These are phyloP conservation scores for Acanthamoeba triangularis DNA, from an alignment of 208 protist genomes.

Conservation along the genomic window DNA sequence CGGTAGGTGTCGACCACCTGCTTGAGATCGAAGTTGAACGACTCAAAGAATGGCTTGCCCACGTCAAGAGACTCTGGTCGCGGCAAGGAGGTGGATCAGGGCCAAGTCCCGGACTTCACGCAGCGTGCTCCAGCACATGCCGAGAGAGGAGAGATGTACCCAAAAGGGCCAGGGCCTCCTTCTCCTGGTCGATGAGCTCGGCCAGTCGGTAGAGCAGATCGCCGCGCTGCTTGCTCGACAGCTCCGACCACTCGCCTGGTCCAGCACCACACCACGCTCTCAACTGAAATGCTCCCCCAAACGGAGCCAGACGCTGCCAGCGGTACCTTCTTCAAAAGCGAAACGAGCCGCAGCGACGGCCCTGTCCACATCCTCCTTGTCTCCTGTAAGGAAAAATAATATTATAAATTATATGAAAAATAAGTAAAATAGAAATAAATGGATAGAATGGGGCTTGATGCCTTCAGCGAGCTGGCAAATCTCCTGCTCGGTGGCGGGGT, in stretches of 20 bases:
- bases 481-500: slow-evolving; percentile 14
- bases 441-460: neutral
- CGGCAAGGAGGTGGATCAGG: neutral
- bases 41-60: slow-evolving; percentile 16
- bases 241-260: slow-evolving; percentile 19
- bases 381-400: neutral
- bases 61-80: slow-evolving; percentile 1
- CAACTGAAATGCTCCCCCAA: neutral
- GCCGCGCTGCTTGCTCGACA: slow-evolving; percentile 56
- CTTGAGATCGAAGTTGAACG: slow-evolving; percentile 61
- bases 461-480: slow-evolving; percentile 24
- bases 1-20: slow-evolving; percentile 48
- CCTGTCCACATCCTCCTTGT: slow-evolving; percentile 54
- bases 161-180: slow-evolving; percentile 16
- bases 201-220: slow-evolving; percentile 50
- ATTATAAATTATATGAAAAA: neutral
- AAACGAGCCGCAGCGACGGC: slow-evolving; percentile 29
- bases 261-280: neutral
- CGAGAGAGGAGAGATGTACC: neutral
- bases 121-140: neutral
- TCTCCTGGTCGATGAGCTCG: slow-evolving; percentile 56
- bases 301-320: neutral
- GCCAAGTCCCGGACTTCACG: no score
- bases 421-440: slow-evolving; percentile 18
- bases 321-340: slow-evolving; percentile 16